Evolutionary conservation across 805 yeast genomes (phyloP).

Genomic region (Wickerhamiella sorbophila): DNA sequence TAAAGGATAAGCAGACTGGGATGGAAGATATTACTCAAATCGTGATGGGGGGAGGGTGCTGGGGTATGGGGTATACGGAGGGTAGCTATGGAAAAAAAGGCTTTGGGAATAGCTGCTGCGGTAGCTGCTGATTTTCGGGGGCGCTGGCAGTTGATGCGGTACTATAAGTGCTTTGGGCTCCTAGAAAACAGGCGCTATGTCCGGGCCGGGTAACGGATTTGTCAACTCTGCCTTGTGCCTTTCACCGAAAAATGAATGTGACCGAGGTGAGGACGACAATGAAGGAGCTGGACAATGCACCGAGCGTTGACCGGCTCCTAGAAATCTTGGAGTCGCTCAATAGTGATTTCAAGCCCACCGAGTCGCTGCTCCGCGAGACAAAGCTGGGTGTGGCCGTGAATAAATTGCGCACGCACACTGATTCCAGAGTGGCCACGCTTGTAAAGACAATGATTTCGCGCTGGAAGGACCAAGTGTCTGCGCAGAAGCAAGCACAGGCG

Average conservation of each 20-base stretch:
- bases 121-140: too few relatives aligned
- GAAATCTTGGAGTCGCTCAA: constrained; percentile 53
- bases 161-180: too few relatives aligned
- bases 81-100: too few relatives aligned
- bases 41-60: too few relatives aligned
- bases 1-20: too few relatives aligned
- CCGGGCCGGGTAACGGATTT: not conserved
- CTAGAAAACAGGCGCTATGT: not conserved
- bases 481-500: constrained; percentile 20
- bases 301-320: constrained; percentile 46
- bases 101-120: too few relatives aligned
- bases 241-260: constrained; percentile 13
- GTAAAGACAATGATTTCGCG: constrained; percentile 71
- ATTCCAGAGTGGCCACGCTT: constrained; percentile 40
- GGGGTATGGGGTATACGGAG: too few relatives aligned
- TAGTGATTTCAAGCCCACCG: constrained; percentile 69
- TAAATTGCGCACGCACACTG: constrained; percentile 62
- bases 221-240: not conserved
- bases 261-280: constrained; percentile 21
- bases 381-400: constrained; percentile 96
- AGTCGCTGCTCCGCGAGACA: constrained; percentile 74
- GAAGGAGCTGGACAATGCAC: constrained; percentile 58
- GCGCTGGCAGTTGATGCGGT: too few relatives aligned
- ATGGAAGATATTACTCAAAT: too few relatives aligned
- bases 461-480: constrained; percentile 80